Percentiles rank a stretch among this genome's conserved stretches.
Conservation (phyloP, 176 grass and related monocot genomes). For the Aegilops tauschii region DNA sequence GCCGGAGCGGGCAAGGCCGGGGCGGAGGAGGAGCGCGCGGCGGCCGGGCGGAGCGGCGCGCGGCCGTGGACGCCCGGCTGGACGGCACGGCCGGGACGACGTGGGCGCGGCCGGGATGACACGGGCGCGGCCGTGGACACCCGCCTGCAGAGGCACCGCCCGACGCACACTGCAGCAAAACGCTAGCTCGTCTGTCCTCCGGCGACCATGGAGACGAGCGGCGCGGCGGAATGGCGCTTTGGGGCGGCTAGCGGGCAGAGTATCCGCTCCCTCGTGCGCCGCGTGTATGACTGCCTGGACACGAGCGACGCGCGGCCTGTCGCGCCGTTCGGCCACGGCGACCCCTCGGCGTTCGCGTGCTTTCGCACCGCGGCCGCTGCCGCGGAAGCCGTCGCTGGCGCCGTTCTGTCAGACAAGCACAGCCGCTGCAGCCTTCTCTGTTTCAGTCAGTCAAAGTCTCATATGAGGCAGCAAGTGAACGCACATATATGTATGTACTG, state of each 20-base stretch:
- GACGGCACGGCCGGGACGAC: too few relatives aligned
- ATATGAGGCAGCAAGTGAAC: background rate
- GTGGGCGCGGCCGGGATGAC: too few relatives aligned
- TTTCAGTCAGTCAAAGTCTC: background rate
- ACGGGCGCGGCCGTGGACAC: too few relatives aligned
- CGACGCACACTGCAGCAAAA: too few relatives aligned
- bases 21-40: too few relatives aligned
- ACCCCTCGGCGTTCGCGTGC: slow-evolving; percentile 40
- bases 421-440: slow-evolving; percentile 13
- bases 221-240: slow-evolving; percentile 27
- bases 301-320: slow-evolving; percentile 12
- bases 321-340: slow-evolving; percentile 39
- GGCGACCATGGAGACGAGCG: background rate
- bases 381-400: slow-evolving; percentile 3
- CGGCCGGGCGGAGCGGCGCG: too few relatives aligned
- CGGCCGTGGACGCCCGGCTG: too few relatives aligned
- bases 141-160: too few relatives aligned
- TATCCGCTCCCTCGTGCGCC: slow-evolving; percentile 9
- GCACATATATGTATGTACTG: too few relatives aligned
- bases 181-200: too few relatives aligned
- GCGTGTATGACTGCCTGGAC: slow-evolving; percentile 8
- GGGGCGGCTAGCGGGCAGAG: slow-evolving; percentile 7
- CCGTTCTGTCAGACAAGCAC: background rate
- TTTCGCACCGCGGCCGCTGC: slow-evolving; percentile 24
- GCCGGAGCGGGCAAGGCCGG: too few relatives aligned